Percentiles rank a stretch among this genome's conserved stretches.
phyloP scores from a whole-genome alignment of 139 green algal genomes.

The Haematococcus sp. region DNA sequence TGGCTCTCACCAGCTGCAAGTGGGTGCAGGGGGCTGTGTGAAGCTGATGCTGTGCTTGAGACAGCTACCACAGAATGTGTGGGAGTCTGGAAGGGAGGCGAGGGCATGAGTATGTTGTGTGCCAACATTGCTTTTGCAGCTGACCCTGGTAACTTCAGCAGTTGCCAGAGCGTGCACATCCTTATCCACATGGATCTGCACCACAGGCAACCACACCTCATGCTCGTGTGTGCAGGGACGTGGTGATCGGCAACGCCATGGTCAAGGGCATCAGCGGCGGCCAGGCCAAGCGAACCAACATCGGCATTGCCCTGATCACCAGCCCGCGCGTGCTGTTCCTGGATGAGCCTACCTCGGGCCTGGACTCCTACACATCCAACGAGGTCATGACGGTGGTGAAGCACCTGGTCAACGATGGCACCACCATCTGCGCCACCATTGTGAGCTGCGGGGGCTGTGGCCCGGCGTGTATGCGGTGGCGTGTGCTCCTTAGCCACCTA shows the following conservation, averaged over 20 bases:
- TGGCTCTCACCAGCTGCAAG: slow-evolving; percentile 21
- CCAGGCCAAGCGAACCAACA: slow-evolving; percentile 64
- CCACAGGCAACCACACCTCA: background rate
- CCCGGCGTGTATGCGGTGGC: background rate
- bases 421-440: slow-evolving; percentile 76
- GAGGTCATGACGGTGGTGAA: slow-evolving; percentile 54
- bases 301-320: slow-evolving; percentile 66
- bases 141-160: too few relatives aligned
- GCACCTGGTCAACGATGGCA: slow-evolving; percentile 25
- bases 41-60: too few relatives aligned
- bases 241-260: slow-evolving; percentile 49
- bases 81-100: too few relatives aligned
- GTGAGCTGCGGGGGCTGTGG: background rate
- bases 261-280: slow-evolving; percentile 61
- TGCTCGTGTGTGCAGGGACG: slow-evolving; percentile 38
- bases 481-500: background rate
- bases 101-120: too few relatives aligned
- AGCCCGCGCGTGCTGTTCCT: slow-evolving; percentile 66
- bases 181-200: background rate
- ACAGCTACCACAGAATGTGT: too few relatives aligned
- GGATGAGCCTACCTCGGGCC: slow-evolving; percentile 66
- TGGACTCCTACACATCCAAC: slow-evolving; percentile 53
- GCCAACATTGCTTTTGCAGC: background rate
- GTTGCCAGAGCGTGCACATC: background rate
- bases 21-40: too few relatives aligned